These are phyloP conservation scores for Nakaseomyces nivariensis DNA, from an alignment of 1,139 yeast genomes.

Conservation along the genomic window DNA sequence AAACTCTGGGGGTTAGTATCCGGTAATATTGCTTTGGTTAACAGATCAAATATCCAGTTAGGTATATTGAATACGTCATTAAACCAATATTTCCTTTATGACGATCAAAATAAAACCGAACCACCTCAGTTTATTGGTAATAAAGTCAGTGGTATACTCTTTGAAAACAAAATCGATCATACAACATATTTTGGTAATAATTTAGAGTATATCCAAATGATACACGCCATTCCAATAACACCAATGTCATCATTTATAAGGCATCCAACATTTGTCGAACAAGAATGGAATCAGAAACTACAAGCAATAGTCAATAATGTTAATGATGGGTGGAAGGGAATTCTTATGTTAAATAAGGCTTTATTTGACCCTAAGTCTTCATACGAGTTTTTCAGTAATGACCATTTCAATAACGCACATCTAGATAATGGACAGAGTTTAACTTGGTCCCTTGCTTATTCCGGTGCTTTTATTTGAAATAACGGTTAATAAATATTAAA, in stretches of 20 bases:
- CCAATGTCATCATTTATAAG: constrained; percentile 76
- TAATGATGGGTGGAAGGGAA: constrained; percentile 81
- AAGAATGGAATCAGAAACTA: constrained; percentile 66
- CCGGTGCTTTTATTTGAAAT: constrained; percentile 36
- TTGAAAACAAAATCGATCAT: constrained; percentile 84
- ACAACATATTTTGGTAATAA: constrained; percentile 80
- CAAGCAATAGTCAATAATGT: constrained; percentile 42
- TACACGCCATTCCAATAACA: constrained; percentile 87
- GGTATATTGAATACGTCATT: constrained; percentile 49
- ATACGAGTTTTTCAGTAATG: constrained; percentile 55
- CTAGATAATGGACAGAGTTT: constrained; percentile 84
- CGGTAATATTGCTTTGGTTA: constrained; percentile 42
- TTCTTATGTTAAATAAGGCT: constrained; percentile 70
- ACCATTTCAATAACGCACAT: constrained; percentile 39
- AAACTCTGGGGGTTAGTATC: constrained; percentile 59
- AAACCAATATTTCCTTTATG: constrained; percentile 51
- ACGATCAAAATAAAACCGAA: constrained; percentile 38
- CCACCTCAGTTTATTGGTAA: constrained; percentile 49
- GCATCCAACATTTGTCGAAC: constrained; percentile 53
- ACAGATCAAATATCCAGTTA: constrained; percentile 52
- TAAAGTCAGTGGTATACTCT: constrained; percentile 66
- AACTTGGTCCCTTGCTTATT: constrained; percentile 80
- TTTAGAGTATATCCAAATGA: constrained; percentile 82
- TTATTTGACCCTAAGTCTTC: constrained; percentile 58
- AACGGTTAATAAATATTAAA: too few species aligned